Evolutionary conservation across 2,329 filamentous ascomycete species (phyloP), one percentile per base, ranked within the genome.

Genomic region (Aspergillus vadensis): DNA sequence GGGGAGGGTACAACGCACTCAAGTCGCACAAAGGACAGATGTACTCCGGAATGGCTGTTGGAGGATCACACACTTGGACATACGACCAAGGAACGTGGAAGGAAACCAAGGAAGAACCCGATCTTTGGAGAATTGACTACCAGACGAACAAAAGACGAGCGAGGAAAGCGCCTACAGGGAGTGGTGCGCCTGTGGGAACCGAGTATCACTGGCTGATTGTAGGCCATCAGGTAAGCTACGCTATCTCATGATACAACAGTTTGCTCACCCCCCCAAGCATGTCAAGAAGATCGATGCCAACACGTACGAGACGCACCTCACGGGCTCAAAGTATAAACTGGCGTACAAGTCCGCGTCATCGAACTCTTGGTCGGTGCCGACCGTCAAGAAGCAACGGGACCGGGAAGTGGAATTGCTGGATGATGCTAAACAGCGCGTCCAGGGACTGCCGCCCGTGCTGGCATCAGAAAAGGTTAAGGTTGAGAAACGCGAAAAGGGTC

Each of bases 21-120:
- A 75, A 76, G 56, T 65, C 66, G 2, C 69, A 71, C 65, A 67
- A 71, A n/a, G 73, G 75, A 12, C 70, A 74, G 44, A 65, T 71
- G 23, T 76, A 75, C 58, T 73, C 76, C 9, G 74, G 71, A 4
- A 78, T 76, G 67, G 70, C 73, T 1, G 70, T 77, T 36, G 74
- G 75, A 9, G 74, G 72, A 8, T 75, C 74, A 0, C 73, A 76
- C 57, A 74, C 67, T 25, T 77, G 74, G 74, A 74, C 70, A 47
- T 77, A 77, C 50, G 71, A 75, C 21, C 66, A 65, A n/a, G 73
- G 73, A 0, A 57, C 65, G 10, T 76, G 72, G 73, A 72, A 72
- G 44, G 74, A 76, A 55, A 76, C 74, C 4, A 76, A 74, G 49
- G 64, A 70, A 30, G 74, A 75, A 50, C 74, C 74, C 2, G 72